Base-by-base conservation (phyloP, 495 filamentous ascomycete species). In the Trichoderma asperelloides region DNA sequence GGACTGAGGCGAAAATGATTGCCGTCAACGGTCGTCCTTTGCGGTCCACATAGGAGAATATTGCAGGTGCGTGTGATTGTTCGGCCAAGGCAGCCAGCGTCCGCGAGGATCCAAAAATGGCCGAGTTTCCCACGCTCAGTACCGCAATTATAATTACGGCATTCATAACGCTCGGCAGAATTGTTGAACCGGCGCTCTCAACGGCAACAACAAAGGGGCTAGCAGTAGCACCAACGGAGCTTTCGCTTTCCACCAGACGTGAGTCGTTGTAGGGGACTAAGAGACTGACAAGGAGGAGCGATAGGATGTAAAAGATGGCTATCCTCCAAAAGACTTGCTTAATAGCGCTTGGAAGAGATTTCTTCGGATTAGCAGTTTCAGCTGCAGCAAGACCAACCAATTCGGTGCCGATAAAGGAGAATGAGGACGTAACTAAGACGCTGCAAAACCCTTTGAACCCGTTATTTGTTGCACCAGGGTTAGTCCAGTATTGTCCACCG, bases 371-470 rank as follows among this genome's bases (percentile, higher is more conserved):
- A 74, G 13, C 83, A 77, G 70, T 86, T 84, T 25, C 89, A 18
- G 89, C 89, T 47, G 89, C 88, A 47, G 89, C 88, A 43, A 92
- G 81, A 70, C 89, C 90, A 64, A 92, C 89, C 43, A 93, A 76
- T 73, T 93, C 91, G 23, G 90, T 93, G 66, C 90, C 91, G 15
- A 88, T 82, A 73, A 91, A 93, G 57, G 91, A 84, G 68, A 93
- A 93, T 33, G 89, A 88, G 7, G 90, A 90, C 51, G 87, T 92
- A 68, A 92, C 89, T 69, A 93, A 91, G 62, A 91, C 89, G 73
- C 84, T 86, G 80, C 90, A 93, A 21, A 93, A 81, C 47, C 90
- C 90, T 74, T 92, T 91, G 82, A 93, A 93, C 23, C 91, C 90
- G 70, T 91, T 80, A 75, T 88, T 72, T 76, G 92, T 92, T 23